Percentiles rank a stretch among this genome's conserved stretches.
Evolutionary conservation across 2,329 filamentous ascomycete genomes (phyloP).

Genomic region (Fusarium sp.): DNA sequence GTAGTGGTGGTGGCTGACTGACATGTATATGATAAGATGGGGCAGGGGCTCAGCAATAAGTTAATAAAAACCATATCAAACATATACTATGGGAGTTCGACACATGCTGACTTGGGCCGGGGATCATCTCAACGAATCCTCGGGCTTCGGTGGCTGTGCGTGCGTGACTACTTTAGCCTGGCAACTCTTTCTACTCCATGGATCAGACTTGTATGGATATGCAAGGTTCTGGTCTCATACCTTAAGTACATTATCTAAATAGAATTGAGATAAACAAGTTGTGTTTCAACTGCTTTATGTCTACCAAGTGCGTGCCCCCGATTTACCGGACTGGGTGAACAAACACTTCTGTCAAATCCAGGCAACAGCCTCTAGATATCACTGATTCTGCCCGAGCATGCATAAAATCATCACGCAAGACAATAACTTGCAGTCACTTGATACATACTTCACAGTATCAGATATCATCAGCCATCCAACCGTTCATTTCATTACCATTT

Average conservation of each 20-base stretch:
- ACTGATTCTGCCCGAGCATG: neutral
- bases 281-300: neutral
- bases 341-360: neutral
- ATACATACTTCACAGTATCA: neutral
- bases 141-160: too few species aligned
- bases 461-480: constrained; percentile 1
- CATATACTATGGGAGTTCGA: neutral
- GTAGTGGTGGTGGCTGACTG: neutral
- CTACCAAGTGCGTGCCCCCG: too few species aligned
- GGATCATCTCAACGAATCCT: too few species aligned
- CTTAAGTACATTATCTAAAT: too few species aligned
- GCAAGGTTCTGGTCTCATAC: too few species aligned
- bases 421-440: neutral
- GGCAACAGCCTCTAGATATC: neutral
- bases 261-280: neutral
- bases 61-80: neutral
- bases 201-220: too few species aligned
- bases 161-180: too few species aligned
- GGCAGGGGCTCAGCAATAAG: neutral
- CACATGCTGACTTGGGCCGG: neutral
- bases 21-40: neutral
- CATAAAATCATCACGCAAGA: neutral
- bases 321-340: too few species aligned
- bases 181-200: too few species aligned
- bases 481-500: constrained; percentile 24